Percentiles rank a stretch among this genome's conserved stretches.
Conservation (phyloP, 2,329 filamentous ascomycete genomes). For the Emergomyces orientalis region DNA sequence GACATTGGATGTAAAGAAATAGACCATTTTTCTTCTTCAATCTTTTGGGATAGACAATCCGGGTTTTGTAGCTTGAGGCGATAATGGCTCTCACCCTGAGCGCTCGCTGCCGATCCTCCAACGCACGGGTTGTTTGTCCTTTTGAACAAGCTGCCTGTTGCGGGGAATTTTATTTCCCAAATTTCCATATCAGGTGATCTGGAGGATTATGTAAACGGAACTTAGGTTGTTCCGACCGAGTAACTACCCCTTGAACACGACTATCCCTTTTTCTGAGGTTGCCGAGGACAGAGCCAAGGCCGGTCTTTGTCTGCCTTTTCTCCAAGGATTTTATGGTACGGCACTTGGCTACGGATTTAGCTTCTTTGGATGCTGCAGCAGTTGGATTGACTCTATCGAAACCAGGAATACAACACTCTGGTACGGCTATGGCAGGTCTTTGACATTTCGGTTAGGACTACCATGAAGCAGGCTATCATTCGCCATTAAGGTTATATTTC, state of each 20-base stretch:
- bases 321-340: not conserved
- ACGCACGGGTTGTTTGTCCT: not conserved
- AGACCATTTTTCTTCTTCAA: constrained; percentile 60
- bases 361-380: not conserved
- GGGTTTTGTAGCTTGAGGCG: not conserved
- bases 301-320: not conserved
- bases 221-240: not conserved
- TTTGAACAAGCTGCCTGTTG: not conserved
- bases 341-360: not conserved
- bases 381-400: not conserved
- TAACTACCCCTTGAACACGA: too few relatives aligned
- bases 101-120: not conserved
- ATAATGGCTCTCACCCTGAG: not conserved
- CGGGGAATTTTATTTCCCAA: too few relatives aligned
- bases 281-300: not conserved
- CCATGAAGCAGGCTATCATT: not conserved
- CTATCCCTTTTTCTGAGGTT: too few relatives aligned
- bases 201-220: not conserved
- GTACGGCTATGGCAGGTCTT: too few relatives aligned
- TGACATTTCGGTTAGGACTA: not conserved
- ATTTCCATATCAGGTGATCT: not conserved
- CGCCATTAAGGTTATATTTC: not conserved
- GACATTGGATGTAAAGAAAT: constrained; percentile 83
- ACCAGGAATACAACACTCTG: too few relatives aligned
- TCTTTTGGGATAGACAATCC: not conserved